Evolutionary conservation across 2,329 filamentous ascomycete species (phyloP).

Genomic region (Arthrobotrys pseudoclavata): DNA sequence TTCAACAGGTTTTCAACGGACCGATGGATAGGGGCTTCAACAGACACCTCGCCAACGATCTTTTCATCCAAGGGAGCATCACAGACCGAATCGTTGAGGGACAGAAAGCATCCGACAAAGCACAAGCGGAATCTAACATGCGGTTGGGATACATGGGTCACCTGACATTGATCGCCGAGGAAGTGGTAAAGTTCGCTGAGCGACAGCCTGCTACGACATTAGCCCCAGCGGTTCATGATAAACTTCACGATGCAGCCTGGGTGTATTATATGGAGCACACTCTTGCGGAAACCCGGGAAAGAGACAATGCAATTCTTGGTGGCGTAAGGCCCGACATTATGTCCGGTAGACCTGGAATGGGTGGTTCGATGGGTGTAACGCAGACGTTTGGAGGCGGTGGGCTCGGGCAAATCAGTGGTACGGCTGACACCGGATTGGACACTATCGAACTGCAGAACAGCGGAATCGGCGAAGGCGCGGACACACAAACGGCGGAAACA

Average conservation of each 20-base stretch:
- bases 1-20: constrained; percentile 98
- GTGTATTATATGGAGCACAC: constrained; percentile 94
- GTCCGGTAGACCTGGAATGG: constrained; percentile 74
- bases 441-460: constrained; percentile 64
- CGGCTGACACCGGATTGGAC: constrained; percentile 61
- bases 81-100: constrained; percentile 93
- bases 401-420: constrained; percentile 36
- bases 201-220: constrained; percentile 89
- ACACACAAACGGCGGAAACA: constrained; percentile 69
- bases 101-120: constrained; percentile 86
- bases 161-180: constrained; percentile 94
- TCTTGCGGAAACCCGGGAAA: constrained; percentile 90
- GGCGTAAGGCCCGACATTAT: constrained; percentile 93
- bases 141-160: constrained; percentile 99
- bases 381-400: constrained; percentile 61
- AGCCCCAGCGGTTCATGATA: constrained; percentile 85
- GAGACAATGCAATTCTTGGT: constrained; percentile 97
- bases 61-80: constrained; percentile 91
- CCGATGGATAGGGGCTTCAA: constrained; percentile 98
- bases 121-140: constrained; percentile 85
- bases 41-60: constrained; percentile 85
- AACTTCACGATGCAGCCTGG: constrained; percentile 91
- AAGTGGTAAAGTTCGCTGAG: constrained; percentile 98
- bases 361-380: constrained; percentile 63
- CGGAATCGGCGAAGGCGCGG: constrained; percentile 58